Percentiles rank a stretch among this genome's conserved stretches.
phyloP scores from a whole-genome alignment of 2,329 filamentous ascomycete species.

The Coniosporium tulheliwenetii region DNA sequence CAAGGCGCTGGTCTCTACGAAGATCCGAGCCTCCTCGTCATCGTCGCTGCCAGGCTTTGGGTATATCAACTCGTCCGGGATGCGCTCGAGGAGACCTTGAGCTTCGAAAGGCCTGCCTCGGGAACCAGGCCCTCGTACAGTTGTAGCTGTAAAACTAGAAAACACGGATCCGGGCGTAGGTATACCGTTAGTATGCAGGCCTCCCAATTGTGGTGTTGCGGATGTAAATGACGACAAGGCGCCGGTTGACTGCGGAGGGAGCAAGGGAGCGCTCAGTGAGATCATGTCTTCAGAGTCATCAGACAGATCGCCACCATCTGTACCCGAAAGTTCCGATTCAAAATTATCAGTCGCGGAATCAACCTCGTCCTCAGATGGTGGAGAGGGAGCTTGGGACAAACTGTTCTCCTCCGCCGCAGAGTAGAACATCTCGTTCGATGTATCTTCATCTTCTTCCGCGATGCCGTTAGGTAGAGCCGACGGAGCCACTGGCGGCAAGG shows the following conservation, averaged over 20 bases:
- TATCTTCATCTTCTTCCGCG: constrained; percentile 56
- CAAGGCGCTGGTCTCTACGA: constrained; percentile 74
- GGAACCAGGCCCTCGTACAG: constrained; percentile 55
- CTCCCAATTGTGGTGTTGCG: constrained; percentile 64
- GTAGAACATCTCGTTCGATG: constrained; percentile 79
- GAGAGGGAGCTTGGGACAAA: constrained; percentile 20
- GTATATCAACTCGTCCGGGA: constrained; percentile 67
- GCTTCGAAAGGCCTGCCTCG: constrained; percentile 72
- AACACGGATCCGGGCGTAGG: constrained; percentile 78
- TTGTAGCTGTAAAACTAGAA: constrained; percentile 75
- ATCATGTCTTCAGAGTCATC: constrained; percentile 95
- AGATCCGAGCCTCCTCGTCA: constrained; percentile 72
- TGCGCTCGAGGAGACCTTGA: constrained; percentile 55
- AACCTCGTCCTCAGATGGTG: constrained; percentile 18
- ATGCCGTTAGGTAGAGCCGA: constrained; percentile 41
- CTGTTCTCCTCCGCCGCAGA: constrained; percentile 68
- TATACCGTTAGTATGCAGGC: constrained; percentile 56
- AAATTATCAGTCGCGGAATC: constrained; percentile 25
- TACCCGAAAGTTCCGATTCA: constrained; percentile 44
- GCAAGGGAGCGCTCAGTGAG: constrained; percentile 62
- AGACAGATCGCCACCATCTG: constrained; percentile 62
- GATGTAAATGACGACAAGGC: constrained; percentile 65
- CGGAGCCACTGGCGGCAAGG: constrained; percentile 25
- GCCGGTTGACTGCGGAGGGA: constrained; percentile 64
- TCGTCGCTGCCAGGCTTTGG: constrained; percentile 75